Percentiles rank a stretch among this genome's conserved stretches.
phyloP scores from a whole-genome alignment of 352 stramenopile species.

The Phytopythium helicoides region DNA sequence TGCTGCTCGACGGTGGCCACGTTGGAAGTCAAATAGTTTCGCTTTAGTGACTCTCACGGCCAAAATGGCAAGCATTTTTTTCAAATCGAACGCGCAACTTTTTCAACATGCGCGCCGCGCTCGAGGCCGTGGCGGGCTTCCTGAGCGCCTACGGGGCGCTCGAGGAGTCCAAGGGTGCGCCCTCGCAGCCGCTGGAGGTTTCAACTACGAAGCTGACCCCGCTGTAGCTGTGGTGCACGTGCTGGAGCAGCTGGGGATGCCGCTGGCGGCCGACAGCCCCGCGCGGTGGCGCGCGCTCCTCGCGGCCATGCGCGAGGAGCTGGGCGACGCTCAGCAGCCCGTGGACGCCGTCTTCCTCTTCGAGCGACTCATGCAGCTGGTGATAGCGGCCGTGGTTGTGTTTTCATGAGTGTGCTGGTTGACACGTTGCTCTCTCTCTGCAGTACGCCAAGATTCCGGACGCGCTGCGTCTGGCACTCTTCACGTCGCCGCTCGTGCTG shows the following conservation, averaged over 20 bases:
- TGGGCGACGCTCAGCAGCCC: conserved; percentile 18
- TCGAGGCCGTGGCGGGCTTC: conserved; percentile 56
- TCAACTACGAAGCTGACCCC: too few relatives aligned
- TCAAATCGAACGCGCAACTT: too few relatives aligned
- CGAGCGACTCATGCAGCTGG: conserved; percentile 59
- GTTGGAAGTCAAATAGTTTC: too few relatives aligned
- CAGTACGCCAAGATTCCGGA: conserved; percentile 34
- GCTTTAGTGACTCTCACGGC: too few relatives aligned
- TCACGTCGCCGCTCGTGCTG: conserved; percentile 56
- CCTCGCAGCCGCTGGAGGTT: conserved; percentile 3
- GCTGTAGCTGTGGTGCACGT: conserved; percentile 32
- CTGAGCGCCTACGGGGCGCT: conserved; percentile 42
- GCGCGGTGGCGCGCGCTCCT: conserved; percentile 54
- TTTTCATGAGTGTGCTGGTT: too few relatives aligned
- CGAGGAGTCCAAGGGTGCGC: conserved; percentile 34
- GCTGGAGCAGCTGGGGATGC: conserved; percentile 40
- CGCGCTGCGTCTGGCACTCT: conserved; percentile 31
- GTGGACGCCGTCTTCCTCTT: conserved; percentile 67
- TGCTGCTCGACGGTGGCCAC: too few relatives aligned
- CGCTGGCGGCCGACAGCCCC: conserved; percentile 40
- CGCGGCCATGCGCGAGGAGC: conserved; percentile 42
- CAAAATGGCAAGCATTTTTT: too few relatives aligned
- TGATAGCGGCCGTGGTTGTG: too few relatives aligned
- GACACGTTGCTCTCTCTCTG: not conserved
- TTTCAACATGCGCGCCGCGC: conserved; percentile 30